A percentile compares a stretch with the other conserved stretches of the same genome.
phyloP scores from a whole-genome alignment of 1,284 basidiomycete species.

The Fomes fomentarius region DNA sequence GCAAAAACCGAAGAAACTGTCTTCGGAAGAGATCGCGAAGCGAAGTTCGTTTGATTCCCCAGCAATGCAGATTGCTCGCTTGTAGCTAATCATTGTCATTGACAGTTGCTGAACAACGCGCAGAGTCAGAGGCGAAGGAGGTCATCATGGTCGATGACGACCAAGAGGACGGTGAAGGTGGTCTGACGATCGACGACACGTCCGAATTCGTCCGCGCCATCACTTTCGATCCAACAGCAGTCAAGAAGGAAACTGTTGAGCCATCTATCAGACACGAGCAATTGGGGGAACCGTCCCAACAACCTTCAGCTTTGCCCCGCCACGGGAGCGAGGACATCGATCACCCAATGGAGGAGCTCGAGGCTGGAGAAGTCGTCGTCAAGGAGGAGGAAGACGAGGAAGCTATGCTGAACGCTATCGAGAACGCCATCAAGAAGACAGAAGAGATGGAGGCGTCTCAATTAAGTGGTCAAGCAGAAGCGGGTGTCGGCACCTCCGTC shows the following conservation, averaged over 20 bases:
- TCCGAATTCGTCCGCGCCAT: constrained; percentile 96
- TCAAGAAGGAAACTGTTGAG: constrained; percentile 48
- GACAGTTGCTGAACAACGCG: constrained; percentile 70
- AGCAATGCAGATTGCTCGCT: constrained; percentile 10
- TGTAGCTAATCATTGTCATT: background rate
- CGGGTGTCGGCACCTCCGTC: constrained; percentile 60
- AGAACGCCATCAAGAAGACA: constrained; percentile 60
- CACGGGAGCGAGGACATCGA: constrained; percentile 46
- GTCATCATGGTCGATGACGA: constrained; percentile 65
- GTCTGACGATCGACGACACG: constrained; percentile 94
- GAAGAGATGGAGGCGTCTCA: constrained; percentile 55
- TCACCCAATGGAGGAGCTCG: constrained; percentile 57
- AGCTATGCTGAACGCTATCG: constrained; percentile 75
- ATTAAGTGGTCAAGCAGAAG: constrained; percentile 29
- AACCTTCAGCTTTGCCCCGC: constrained; percentile 34
- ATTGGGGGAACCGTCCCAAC: constrained; percentile 39
- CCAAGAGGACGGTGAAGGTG: constrained; percentile 51
- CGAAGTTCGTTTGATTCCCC: constrained; percentile 60
- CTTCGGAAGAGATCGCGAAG: constrained; percentile 85
- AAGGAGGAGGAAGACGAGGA: constrained; percentile 78
- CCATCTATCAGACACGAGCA: constrained; percentile 36
- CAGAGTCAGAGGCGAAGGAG: constrained; percentile 51
- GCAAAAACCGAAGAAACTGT: constrained; percentile 76
- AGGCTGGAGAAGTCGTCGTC: constrained; percentile 76
- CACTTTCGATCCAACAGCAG: constrained; percentile 57